Conservation (phyloP, 768 basidiomycete species). For the Termitomyces titanicus region DNA sequence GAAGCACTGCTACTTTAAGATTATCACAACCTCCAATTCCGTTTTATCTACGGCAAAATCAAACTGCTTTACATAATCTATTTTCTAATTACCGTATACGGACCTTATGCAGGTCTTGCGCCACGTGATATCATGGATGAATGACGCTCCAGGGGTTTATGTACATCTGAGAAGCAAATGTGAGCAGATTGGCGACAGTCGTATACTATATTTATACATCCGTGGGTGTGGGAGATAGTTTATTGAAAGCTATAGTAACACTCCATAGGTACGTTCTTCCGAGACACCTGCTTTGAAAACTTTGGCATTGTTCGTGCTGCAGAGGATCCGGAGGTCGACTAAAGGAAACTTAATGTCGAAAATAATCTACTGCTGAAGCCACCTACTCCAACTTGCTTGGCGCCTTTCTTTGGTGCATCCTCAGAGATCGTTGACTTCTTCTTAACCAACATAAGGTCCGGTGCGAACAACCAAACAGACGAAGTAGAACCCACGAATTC, state of each 20-base stretch:
- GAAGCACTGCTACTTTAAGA: too few relatives aligned
- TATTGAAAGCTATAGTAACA: constrained; percentile 13
- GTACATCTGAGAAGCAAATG: not conserved
- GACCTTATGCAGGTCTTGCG: too few relatives aligned
- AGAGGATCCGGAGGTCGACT: constrained; percentile 4
- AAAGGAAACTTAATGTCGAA: not conserved
- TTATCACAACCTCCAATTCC: too few relatives aligned
- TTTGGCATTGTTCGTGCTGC: constrained; percentile 6
- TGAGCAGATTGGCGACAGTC: not conserved
- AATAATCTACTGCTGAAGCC: not conserved
- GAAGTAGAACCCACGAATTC: constrained; percentile 1
- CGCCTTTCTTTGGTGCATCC: not conserved
- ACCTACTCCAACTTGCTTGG: constrained; percentile 5
- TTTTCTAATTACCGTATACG: too few relatives aligned
- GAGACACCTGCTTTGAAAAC: constrained; percentile 14
- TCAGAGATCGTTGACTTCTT: constrained; percentile 1
- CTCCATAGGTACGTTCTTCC: constrained; percentile 12
- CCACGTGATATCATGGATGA: too few relatives aligned
- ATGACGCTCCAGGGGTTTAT: too few relatives aligned
- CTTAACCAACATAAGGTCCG: not conserved
- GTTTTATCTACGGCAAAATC: too few relatives aligned
- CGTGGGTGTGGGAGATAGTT: constrained; percentile 2
- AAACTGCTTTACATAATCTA: too few relatives aligned
- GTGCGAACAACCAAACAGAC: not conserved
- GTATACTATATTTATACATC: not conserved